These are phyloP conservation scores for Melanopsichium pennsylvanicum DNA, from an alignment of 1,284 basidiomycete genomes.

Conservation along the genomic window DNA sequence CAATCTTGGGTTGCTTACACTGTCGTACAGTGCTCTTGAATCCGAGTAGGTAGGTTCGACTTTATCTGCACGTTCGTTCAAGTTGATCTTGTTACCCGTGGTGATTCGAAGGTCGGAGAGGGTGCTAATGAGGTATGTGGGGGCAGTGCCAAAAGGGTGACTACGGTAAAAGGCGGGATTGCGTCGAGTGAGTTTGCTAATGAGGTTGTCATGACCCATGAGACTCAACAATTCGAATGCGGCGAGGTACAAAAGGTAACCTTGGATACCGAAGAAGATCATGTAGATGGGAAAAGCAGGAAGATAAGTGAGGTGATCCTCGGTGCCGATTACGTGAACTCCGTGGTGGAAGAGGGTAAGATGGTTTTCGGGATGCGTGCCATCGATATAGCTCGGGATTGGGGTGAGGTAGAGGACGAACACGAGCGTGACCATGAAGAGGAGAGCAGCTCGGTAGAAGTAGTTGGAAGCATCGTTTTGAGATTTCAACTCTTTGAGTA, in stretches of 20 bases:
- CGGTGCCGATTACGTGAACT: slow-evolving; percentile 54
- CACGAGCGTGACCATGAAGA: slow-evolving; percentile 49
- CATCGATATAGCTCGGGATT: slow-evolving; percentile 58
- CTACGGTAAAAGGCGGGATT: slow-evolving; percentile 50
- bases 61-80: slow-evolving; percentile 31
- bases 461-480: slow-evolving; percentile 60
- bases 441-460: slow-evolving; percentile 49
- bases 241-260: slow-evolving; percentile 44
- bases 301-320: slow-evolving; percentile 61
- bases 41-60: slow-evolving; percentile 12
- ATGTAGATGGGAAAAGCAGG: slow-evolving; percentile 64
- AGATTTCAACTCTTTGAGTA: slow-evolving; percentile 50
- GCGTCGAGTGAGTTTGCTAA: slow-evolving; percentile 10
- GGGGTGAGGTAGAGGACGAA: slow-evolving; percentile 59
- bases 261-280: slow-evolving; percentile 49
- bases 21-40: slow-evolving; percentile 22
- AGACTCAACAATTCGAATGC: slow-evolving; percentile 44
- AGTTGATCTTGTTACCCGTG: slow-evolving; percentile 27
- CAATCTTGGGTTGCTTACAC: slow-evolving; percentile 45
- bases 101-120: slow-evolving; percentile 56
- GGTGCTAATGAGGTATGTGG: slow-evolving; percentile 51
- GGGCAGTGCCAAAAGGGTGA: slow-evolving; percentile 63
- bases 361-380: slow-evolving; percentile 63
- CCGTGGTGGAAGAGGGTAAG: slow-evolving; percentile 56
- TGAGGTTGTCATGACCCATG: slow-evolving; percentile 36